These are phyloP conservation scores for Penicillium salamii DNA, from an alignment of 495 filamentous ascomycete genomes.

Conservation along the genomic window DNA sequence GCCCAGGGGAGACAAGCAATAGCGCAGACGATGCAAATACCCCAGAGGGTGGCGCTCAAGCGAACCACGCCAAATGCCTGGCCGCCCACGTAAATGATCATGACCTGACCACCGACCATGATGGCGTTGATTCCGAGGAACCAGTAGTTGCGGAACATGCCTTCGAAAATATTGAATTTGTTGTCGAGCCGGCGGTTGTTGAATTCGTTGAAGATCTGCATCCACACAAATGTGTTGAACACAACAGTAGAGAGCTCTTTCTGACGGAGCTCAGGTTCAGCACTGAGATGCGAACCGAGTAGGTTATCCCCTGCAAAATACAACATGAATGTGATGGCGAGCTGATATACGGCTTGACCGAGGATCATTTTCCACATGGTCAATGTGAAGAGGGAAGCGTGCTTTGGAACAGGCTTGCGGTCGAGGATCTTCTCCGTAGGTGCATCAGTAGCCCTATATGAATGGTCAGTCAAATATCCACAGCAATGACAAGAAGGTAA, in stretches of 20 bases:
- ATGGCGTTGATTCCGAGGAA: constrained; percentile 78
- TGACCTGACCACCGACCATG: constrained; percentile 76
- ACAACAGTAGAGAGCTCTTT: constrained; percentile 67
- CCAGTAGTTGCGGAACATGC: constrained; percentile 71
- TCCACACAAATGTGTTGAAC: constrained; percentile 95
- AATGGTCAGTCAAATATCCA: constrained; percentile 6
- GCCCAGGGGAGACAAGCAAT: constrained; percentile 72
- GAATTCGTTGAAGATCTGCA: constrained; percentile 96
- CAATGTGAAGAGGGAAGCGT: constrained; percentile 69
- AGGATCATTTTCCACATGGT: constrained; percentile 98
- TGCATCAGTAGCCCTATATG: constrained; percentile 66
- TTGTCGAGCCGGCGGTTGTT: constrained; percentile 91
- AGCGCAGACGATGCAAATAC: constrained; percentile 67
- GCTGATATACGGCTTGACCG: constrained; percentile 80
- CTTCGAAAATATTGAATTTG: constrained; percentile 85
- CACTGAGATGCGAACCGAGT: constrained; percentile 47
- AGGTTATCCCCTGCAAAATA: constrained; percentile 68
- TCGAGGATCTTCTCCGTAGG: constrained; percentile 76
- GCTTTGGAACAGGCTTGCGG: constrained; percentile 80
- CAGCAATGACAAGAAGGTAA: not conserved
- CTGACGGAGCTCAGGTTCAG: constrained; percentile 24
- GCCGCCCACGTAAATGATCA: constrained; percentile 77
- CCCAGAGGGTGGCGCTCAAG: constrained; percentile 71
- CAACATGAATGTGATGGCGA: constrained; percentile 72
- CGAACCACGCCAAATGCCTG: constrained; percentile 69